phyloP scores from a whole-genome alignment of 768 basidiomycete species.

The Suillus tomentosus region DNA sequence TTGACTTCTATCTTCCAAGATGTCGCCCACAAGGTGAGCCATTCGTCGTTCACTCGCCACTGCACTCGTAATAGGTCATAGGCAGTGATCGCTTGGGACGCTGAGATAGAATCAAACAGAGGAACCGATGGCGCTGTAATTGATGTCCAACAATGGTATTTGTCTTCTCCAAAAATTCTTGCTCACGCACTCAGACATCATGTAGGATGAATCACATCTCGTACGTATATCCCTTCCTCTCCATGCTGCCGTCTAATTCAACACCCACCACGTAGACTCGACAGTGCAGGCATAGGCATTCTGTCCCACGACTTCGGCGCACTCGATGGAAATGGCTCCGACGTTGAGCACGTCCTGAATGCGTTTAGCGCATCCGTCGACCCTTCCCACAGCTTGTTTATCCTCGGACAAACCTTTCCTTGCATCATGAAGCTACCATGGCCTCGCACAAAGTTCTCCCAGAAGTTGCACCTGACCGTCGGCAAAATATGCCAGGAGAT shows the following conservation, averaged over 20 bases:
- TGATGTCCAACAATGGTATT: background rate
- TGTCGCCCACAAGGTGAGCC: conserved; percentile 47
- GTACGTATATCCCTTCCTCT: background rate
- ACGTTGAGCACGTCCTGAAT: no score
- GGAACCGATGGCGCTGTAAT: background rate
- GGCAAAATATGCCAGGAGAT: no score
- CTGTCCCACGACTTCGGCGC: no score
- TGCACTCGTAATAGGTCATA: background rate
- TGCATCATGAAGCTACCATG: no score
- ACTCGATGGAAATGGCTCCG: no score
- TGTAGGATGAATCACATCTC: background rate
- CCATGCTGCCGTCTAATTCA: background rate
- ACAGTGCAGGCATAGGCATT: no score
- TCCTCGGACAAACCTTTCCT: no score
- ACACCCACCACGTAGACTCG: background rate
- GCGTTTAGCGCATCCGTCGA: no score
- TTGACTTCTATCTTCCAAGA: conserved; percentile 46
- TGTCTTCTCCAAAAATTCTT: background rate
- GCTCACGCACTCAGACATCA: background rate
- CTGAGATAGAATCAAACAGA: background rate
- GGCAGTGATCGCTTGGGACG: background rate
- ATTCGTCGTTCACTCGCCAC: background rate
- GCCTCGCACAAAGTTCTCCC: no score
- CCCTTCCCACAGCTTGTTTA: no score
- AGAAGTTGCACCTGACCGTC: no score